Evolutionary conservation across 2,329 filamentous ascomycete species (phyloP), one percentile per base, ranked within the genome.

Genomic region (Colletotrichum graminicola): DNA sequence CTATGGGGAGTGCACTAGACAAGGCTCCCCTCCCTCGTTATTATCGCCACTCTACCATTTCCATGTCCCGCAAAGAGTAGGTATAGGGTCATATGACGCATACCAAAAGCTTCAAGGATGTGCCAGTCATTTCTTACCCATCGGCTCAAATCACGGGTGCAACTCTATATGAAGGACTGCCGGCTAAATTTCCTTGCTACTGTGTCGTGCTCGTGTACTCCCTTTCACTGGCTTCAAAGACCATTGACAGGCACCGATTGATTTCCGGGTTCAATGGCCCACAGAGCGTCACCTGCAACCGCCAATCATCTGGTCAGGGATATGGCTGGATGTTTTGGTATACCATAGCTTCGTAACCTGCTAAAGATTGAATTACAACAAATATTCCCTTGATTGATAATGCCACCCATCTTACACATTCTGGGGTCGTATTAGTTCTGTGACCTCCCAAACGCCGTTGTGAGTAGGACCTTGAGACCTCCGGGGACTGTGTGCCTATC

Each of bases 361-460:
- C 10, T 5, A n/a, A n/a, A n/a, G 8, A 45, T 3, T 21, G 5
- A 21, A 43, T 3, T 45, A 45, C 21, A 11, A 45, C 18, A 0
- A 16, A 12, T 14, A 16, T 3, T 4, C 7, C 2, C 2, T 8
- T 43, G 2, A 7, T 21, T 21, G 41, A 16, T 2, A 14, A 12
- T 43, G 41, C 18, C 14, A 6, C 7, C 4, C 45, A 14, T 51
- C 1, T 26, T 23, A 8, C 7, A 11, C 32, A 14, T 5, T 10
- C 10, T 6, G 8, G 29, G 18, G 4, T 1, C 16, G 0, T 6
- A 6, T n/a, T 23, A 60, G 14, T 32, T 23, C 23, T 45, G 36
- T n/a, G 56, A 60, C 43, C 56, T 60, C 3, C 56, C 56, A 45
- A 60, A 60, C 39, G 29, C 39, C 23, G 56, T 60, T 5, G 56